phyloP scores from a whole-genome alignment of 2,329 filamentous ascomycete species.

The Blastomyces percursus region DNA sequence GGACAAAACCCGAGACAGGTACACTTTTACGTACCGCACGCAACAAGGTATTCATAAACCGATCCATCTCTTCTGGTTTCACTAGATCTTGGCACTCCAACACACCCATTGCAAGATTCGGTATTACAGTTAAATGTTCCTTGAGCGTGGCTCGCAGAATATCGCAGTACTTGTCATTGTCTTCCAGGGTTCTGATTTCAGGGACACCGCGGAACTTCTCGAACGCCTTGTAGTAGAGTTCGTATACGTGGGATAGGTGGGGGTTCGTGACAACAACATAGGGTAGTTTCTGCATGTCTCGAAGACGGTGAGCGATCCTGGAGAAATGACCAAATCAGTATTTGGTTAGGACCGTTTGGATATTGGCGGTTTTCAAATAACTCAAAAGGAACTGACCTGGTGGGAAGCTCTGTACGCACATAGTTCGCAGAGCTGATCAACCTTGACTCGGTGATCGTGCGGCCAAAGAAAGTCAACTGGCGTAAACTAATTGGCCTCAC shows the following conservation, averaged over 20 bases:
- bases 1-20: neutral
- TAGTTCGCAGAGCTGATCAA: constrained; percentile 95
- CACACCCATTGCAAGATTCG: constrained; percentile 86
- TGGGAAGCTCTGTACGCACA: constrained; percentile 86
- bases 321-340: neutral
- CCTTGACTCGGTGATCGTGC: constrained; percentile 78
- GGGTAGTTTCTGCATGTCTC: constrained; percentile 92
- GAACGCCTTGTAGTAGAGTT: constrained; percentile 94
- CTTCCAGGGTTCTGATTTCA: constrained; percentile 73
- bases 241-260: constrained; percentile 89
- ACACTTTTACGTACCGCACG: constrained; percentile 54
- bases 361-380: neutral
- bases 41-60: constrained; percentile 89
- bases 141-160: constrained; percentile 67
- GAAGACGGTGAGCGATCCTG: constrained; percentile 82
- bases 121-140: constrained; percentile 87
- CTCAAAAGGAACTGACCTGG: constrained; percentile 44
- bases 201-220: constrained; percentile 75
- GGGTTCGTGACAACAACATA: constrained; percentile 94
- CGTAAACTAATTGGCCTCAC: constrained; percentile 91
- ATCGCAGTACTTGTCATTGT: constrained; percentile 80
- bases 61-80: constrained; percentile 69
- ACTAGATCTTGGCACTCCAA: constrained; percentile 80
- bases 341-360: neutral
- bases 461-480: constrained; percentile 93